These are phyloP conservation scores for Boechera divaricarpa DNA, from an alignment of 345 rosid species.

Conservation along the genomic window DNA sequence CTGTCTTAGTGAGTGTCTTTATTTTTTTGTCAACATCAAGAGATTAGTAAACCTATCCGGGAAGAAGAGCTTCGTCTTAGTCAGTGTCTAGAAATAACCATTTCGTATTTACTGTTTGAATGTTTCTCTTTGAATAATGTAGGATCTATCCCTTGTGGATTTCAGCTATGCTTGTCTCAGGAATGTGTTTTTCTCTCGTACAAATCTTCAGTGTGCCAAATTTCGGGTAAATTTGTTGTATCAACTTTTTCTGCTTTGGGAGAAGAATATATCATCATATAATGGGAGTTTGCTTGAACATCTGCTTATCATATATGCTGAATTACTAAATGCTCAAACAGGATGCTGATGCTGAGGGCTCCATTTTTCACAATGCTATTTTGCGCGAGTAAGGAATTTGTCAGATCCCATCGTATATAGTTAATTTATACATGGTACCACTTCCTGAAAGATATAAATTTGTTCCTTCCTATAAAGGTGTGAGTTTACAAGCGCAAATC, in stretches of 20 bases:
- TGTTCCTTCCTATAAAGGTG: constrained; percentile 72
- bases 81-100: background rate
- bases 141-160: constrained; percentile 87
- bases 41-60: background rate
- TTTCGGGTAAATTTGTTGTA: constrained; percentile 65
- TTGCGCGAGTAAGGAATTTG: constrained; percentile 80
- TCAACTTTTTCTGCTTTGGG: background rate
- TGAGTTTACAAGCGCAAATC: constrained; percentile 89
- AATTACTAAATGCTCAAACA: constrained; percentile 41
- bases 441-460: background rate
- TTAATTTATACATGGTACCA: constrained; percentile 1
- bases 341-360: constrained; percentile 86
- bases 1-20: background rate
- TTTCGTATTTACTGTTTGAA: background rate
- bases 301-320: constrained; percentile 26
- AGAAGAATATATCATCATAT: background rate
- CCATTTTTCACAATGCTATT: constrained; percentile 89
- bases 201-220: constrained; percentile 86
- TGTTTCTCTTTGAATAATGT: constrained; percentile 40
- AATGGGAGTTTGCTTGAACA: constrained; percentile 17
- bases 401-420: constrained; percentile 10
- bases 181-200: constrained; percentile 90
- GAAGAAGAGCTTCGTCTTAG: background rate
- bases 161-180: constrained; percentile 87
- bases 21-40: background rate